These are phyloP conservation scores for Candida schatavii DNA, from an alignment of 805 yeast species.

Conservation along the genomic window DNA sequence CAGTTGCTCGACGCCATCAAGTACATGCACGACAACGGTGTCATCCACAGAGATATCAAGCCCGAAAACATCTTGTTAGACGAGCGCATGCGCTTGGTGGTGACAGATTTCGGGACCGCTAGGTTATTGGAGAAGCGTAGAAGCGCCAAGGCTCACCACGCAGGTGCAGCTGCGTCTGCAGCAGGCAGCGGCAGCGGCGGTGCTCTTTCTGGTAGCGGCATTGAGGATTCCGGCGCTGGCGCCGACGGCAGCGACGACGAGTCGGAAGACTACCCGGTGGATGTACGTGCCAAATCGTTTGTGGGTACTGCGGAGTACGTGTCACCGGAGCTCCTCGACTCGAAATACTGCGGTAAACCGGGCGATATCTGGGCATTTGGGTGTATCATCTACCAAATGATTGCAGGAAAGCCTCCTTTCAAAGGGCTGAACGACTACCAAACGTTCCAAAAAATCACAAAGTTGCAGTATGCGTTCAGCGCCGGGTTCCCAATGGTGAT, in stretches of 20 bases:
- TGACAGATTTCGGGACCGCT: conserved; percentile 87
- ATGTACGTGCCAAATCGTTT: conserved; percentile 72
- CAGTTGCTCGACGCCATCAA: conserved; percentile 72
- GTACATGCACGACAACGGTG: conserved; percentile 72
- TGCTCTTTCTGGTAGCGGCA: too few relatives aligned
- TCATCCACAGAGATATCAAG: conserved; percentile 77
- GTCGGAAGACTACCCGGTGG: conserved; percentile 58
- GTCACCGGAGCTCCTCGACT: conserved; percentile 75
- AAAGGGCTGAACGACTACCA: conserved; percentile 79
- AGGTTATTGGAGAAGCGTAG: conserved; percentile 58
- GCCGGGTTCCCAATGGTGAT: conserved; percentile 58
- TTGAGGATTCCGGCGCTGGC: background rate
- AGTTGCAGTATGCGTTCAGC: conserved; percentile 74
- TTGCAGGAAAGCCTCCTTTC: conserved; percentile 73
- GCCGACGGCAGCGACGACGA: conserved; percentile 9
- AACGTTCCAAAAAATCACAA: conserved; percentile 78
- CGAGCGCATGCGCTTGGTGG: conserved; percentile 55
- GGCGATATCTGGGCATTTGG: conserved; percentile 65
- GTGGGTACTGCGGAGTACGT: conserved; percentile 87
- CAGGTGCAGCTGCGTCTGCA: too few relatives aligned
- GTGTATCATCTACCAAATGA: conserved; percentile 59
- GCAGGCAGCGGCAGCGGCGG: conserved; percentile 24
- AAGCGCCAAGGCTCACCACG: too few relatives aligned
- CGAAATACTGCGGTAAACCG: conserved; percentile 61
- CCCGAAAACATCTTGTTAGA: conserved; percentile 79